phyloP scores from a whole-genome alignment of 108 stramenopile genomes.

The Conticribra guillardii region DNA sequence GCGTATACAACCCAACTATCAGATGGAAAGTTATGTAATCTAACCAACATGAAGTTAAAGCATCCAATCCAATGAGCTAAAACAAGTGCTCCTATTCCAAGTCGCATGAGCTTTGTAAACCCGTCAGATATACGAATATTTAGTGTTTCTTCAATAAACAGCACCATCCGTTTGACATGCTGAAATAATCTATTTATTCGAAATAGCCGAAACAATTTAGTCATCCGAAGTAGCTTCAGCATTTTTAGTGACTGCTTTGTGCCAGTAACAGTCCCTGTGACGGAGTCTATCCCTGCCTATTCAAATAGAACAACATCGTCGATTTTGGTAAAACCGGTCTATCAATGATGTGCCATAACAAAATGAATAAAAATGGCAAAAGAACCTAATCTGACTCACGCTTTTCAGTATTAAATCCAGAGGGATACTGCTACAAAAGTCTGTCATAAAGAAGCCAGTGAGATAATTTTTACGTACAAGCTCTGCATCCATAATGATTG shows the following conservation, averaged over 20 bases:
- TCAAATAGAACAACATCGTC: background rate
- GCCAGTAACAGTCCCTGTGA: conserved; percentile 47
- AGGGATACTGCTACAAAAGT: conserved; percentile 60
- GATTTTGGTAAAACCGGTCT: too few species aligned
- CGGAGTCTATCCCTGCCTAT: conserved; percentile 45
- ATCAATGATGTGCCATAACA: too few species aligned
- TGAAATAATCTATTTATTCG: conserved; percentile 56
- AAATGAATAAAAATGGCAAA: conserved; percentile 2
- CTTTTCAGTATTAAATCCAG: conserved; percentile 50
- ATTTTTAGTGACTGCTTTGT: conserved; percentile 60
- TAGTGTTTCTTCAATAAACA: conserved; percentile 58
- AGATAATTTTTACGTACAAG: conserved; percentile 60
- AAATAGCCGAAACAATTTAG: conserved; percentile 67
- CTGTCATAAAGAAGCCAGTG: conserved; percentile 64
- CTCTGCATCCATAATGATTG: conserved; percentile 51
- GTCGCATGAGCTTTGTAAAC: conserved; percentile 54
- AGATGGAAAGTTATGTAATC: conserved; percentile 57
- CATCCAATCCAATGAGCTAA: conserved; percentile 76
- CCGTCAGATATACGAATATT: conserved; percentile 62
- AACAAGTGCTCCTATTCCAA: conserved; percentile 56
- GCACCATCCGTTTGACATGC: conserved; percentile 45
- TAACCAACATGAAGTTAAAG: conserved; percentile 61
- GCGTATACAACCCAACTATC: conserved; percentile 66
- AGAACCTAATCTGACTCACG: conserved; percentile 15
- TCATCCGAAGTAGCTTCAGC: conserved; percentile 59